Evolutionary conservation across 2,329 filamentous ascomycete species (phyloP).

Genomic region (Neocucurbitaria cava): DNA sequence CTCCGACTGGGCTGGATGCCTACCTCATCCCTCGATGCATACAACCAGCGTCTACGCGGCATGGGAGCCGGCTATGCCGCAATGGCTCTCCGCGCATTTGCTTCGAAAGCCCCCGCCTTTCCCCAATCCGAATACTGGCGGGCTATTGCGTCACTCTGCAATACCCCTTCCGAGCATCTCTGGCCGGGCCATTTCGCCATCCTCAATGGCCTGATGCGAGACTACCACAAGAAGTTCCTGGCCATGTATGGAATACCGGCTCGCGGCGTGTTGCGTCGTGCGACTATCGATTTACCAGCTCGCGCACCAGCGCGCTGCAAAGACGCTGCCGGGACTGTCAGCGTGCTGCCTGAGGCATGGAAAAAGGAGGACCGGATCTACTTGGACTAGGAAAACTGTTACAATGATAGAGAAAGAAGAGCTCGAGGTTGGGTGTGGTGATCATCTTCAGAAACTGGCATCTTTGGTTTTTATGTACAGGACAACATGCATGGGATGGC

Average conservation of each 20-base stretch:
- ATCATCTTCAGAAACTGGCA: background rate
- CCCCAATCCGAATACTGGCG: conserved; percentile 84
- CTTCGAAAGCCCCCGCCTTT: conserved; percentile 72
- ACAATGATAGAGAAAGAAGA: background rate
- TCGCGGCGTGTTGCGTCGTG: conserved; percentile 72
- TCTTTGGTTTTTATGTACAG: background rate
- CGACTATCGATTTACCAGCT: conserved; percentile 75
- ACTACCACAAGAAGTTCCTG: conserved; percentile 77
- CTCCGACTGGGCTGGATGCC: conserved; percentile 41
- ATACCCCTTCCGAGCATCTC: conserved; percentile 66
- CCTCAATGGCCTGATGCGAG: conserved; percentile 62
- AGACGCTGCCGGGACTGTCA: conserved; percentile 38
- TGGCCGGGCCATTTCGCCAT: conserved; percentile 57
- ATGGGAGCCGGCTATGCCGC: conserved; percentile 85
- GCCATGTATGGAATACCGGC: conserved; percentile 81
- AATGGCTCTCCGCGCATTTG: conserved; percentile 75
- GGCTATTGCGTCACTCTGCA: conserved; percentile 76
- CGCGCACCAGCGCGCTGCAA: conserved; percentile 34
- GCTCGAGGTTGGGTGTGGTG: background rate
- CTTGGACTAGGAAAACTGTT: conserved; percentile 12
- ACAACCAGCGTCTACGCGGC: conserved; percentile 83
- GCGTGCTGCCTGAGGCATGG: conserved; percentile 42
- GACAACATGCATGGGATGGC: background rate
- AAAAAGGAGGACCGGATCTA: conserved; percentile 33
- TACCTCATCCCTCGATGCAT: conserved; percentile 64